Conservation (phyloP, 257 asterid species). For the Solanum verrucosum region DNA sequence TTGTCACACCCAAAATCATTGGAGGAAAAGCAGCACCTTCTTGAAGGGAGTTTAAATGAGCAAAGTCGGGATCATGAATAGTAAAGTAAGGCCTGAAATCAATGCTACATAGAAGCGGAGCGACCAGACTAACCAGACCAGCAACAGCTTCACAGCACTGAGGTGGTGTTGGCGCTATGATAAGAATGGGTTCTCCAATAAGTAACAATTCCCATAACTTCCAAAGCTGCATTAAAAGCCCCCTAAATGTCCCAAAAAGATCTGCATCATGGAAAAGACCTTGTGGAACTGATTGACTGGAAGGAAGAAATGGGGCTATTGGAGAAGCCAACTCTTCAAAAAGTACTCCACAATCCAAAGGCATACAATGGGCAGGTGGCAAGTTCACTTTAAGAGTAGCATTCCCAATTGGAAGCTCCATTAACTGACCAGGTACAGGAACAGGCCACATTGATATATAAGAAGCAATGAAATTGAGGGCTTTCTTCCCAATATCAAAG, state of each 20-base stretch:
- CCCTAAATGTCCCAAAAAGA: slow-evolving; percentile 82
- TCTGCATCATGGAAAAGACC: slow-evolving; percentile 97
- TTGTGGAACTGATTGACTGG: slow-evolving; percentile 73
- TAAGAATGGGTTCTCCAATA: slow-evolving; percentile 85
- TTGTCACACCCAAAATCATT: slow-evolving; percentile 83
- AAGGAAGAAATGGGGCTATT: slow-evolving; percentile 87
- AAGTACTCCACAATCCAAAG: slow-evolving; percentile 61
- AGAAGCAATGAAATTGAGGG: slow-evolving; percentile 71
- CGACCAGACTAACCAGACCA: slow-evolving; percentile 81
- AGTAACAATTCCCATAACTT: slow-evolving; percentile 89
- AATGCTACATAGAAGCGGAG: slow-evolving; percentile 83
- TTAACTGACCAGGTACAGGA: slow-evolving; percentile 74
- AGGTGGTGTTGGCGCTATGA: slow-evolving; percentile 92
- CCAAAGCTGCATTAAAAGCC: slow-evolving; percentile 93
- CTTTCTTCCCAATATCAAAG: slow-evolving; percentile 90
- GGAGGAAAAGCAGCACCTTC: slow-evolving; percentile 77
- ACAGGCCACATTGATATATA: slow-evolving; percentile 81
- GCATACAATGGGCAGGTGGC: slow-evolving; percentile 94
- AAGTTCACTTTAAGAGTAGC: slow-evolving; percentile 75
- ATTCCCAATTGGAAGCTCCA: slow-evolving; percentile 92
- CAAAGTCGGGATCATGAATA: slow-evolving; percentile 87
- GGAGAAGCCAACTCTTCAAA: slow-evolving; percentile 89
- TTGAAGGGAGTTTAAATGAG: slow-evolving; percentile 62
- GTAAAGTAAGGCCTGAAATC: slow-evolving; percentile 97
- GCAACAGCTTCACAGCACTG: slow-evolving; percentile 96